Conservation (phyloP, 2,329 filamentous ascomycete species). For the Neopestalotiopsis clavispora region DNA sequence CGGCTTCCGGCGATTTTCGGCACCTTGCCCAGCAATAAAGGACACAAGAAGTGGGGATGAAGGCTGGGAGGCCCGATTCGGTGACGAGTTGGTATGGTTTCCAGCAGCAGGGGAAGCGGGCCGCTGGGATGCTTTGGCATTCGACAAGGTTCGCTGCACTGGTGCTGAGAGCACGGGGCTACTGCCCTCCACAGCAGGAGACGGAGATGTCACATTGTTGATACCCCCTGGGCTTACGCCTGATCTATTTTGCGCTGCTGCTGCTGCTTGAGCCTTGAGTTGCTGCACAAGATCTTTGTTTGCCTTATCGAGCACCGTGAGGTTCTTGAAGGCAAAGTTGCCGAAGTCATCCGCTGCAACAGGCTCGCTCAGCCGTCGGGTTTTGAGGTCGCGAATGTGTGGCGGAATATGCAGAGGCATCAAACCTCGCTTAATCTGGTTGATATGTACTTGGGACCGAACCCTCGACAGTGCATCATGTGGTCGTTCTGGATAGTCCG, state of each 20-base stretch:
- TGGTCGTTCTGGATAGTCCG: slow-evolving; percentile 85
- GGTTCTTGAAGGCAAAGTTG: slow-evolving; percentile 94
- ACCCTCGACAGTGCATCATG: slow-evolving; percentile 94
- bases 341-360: slow-evolving; percentile 92
- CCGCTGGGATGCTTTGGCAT: slow-evolving; percentile 75
- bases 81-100: slow-evolving; percentile 83
- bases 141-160: slow-evolving; percentile 81
- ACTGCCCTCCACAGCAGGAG: slow-evolving; percentile 79
- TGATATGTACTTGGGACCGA: slow-evolving; percentile 74
- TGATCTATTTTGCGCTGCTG: slow-evolving; percentile 65
- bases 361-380: slow-evolving; percentile 87
- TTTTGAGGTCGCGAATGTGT: slow-evolving; percentile 90
- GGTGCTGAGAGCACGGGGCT: slow-evolving; percentile 83
- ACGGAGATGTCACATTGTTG: slow-evolving; percentile 59
- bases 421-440: slow-evolving; percentile 84
- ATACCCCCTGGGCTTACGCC: slow-evolving; percentile 49
- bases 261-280: slow-evolving; percentile 87
- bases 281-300: slow-evolving; percentile 99
- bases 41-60: slow-evolving; percentile 95
- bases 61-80: slow-evolving; percentile 78
- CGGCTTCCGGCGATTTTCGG: slow-evolving; percentile 82
- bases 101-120: slow-evolving; percentile 85
- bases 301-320: slow-evolving; percentile 94
- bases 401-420: slow-evolving; percentile 97
- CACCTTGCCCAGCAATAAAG: slow-evolving; percentile 84